Conservation (phyloP, 106 monocot species). For the Acorus calamus region DNA sequence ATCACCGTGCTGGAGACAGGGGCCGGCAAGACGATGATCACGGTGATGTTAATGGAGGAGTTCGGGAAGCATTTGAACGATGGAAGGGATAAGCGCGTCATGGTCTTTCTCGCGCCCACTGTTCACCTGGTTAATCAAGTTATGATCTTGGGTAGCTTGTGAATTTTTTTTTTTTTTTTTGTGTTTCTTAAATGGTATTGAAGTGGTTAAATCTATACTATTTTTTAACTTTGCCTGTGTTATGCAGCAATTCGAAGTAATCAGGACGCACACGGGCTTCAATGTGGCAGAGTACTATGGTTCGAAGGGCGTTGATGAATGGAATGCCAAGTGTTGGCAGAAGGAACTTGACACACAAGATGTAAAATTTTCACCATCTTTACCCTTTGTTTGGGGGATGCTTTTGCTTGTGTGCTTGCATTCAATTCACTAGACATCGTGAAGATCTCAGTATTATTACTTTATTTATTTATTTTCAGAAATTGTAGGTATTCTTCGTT, state of each 20-base stretch:
- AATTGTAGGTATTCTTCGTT: too few relatives aligned
- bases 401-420: too few relatives aligned
- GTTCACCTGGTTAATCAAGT: constrained; percentile 82
- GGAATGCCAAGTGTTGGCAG: constrained; percentile 56
- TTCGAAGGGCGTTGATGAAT: constrained; percentile 57
- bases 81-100: constrained; percentile 15
- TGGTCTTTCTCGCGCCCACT: constrained; percentile 82
- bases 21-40: constrained; percentile 63
- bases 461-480: too few relatives aligned
- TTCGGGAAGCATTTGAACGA: constrained; percentile 22
- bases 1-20: constrained; percentile 71
- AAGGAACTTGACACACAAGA: constrained; percentile 40
- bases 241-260: constrained; percentile 66
- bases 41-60: constrained; percentile 57
- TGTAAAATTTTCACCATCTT: constrained; percentile 11
- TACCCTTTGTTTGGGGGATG: neutral
- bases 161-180: neutral
- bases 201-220: too few relatives aligned
- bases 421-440: too few relatives aligned
- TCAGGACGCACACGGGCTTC: constrained; percentile 40
- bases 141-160: neutral
- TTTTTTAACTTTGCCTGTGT: neutral
- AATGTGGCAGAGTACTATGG: constrained; percentile 46
- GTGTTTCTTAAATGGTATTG: neutral
- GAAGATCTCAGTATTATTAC: too few relatives aligned